Conservation (phyloP, 2,329 filamentous ascomycete species). For the Myrmaecium sp. region DNA sequence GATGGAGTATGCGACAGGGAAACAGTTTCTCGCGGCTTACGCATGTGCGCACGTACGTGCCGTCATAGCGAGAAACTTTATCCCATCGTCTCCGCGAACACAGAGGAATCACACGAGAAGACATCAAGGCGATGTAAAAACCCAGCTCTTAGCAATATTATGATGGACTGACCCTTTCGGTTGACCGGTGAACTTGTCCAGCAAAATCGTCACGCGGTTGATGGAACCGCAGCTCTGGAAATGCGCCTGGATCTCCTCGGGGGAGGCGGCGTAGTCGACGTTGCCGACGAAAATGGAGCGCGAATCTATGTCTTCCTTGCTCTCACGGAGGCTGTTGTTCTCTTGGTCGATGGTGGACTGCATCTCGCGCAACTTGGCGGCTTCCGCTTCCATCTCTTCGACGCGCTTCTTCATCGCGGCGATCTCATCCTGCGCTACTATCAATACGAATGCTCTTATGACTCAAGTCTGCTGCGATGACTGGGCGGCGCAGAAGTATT, state of each 20-base stretch:
- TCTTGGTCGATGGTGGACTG: conserved; percentile 60
- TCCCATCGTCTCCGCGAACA: too few relatives aligned
- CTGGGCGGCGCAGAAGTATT: too few relatives aligned
- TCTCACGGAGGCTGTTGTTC: conserved; percentile 66
- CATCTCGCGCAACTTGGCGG: conserved; percentile 36
- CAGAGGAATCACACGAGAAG: too few relatives aligned
- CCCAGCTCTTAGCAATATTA: conserved; percentile 23
- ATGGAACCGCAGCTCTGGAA: conserved; percentile 96
- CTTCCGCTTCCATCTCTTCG: conserved; percentile 42
- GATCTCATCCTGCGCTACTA: conserved; percentile 21
- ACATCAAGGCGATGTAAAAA: too few relatives aligned
- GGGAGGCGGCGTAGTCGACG: conserved; percentile 91
- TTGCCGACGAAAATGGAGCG: conserved; percentile 97
- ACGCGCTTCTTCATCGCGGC: conserved; percentile 36
- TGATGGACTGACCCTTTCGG: conserved; percentile 73
- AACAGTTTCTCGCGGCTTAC: too few relatives aligned
- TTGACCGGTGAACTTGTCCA: conserved; percentile 97
- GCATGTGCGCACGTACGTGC: too few relatives aligned
- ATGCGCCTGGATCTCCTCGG: conserved; percentile 95
- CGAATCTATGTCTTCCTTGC: conserved; percentile 88
- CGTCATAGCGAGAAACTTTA: too few relatives aligned
- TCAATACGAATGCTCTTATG: not conserved
- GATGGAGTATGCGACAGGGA: not conserved
- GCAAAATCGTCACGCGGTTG: conserved; percentile 90
- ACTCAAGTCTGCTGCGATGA: not conserved